Evolutionary conservation across 208 protist species (phyloP).

Genomic region (Entamoeba histolytica): DNA sequence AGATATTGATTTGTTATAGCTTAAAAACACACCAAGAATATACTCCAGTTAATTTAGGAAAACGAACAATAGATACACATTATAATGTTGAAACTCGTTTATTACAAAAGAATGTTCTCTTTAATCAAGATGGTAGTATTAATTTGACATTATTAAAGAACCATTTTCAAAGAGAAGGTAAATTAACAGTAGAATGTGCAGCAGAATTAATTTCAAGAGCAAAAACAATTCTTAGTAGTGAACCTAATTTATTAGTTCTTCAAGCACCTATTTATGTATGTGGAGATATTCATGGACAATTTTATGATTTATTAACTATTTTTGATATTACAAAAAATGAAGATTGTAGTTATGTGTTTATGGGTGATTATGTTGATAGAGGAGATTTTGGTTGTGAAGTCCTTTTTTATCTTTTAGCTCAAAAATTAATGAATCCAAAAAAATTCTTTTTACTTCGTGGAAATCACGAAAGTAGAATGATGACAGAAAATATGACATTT

Average conservation of each 20-base stretch:
- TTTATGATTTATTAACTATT: slow-evolving; percentile 17
- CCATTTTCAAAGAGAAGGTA: neutral
- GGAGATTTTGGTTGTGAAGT: slow-evolving; percentile 19
- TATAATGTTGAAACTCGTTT: neutral
- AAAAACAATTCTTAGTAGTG: neutral
- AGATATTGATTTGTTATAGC: neutral
- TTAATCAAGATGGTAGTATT: too few species aligned
- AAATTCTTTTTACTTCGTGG: slow-evolving; percentile 21
- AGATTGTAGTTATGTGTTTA: slow-evolving; percentile 10
- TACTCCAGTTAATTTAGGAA: neutral
- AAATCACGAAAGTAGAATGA: slow-evolving; percentile 25
- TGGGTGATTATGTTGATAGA: slow-evolving; percentile 29
- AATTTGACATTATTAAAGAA: neutral
- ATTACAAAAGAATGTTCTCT: neutral
- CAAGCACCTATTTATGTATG: neutral
- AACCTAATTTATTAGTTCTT: neutral
- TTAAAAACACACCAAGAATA: neutral
- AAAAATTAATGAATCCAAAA: slow-evolving; percentile 11
- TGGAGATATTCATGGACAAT: slow-evolving; percentile 30
- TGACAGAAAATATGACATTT: slow-evolving; percentile 48
- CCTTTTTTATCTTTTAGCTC: slow-evolving; percentile 2
- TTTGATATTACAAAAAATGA: neutral
- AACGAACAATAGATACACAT: neutral
- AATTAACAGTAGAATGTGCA: neutral
- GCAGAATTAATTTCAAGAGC: neutral